Percentiles rank a stretch among this genome's conserved stretches.
Conservation (phyloP, 345 rosid species). For the Arabidopsis thaliana region DNA sequence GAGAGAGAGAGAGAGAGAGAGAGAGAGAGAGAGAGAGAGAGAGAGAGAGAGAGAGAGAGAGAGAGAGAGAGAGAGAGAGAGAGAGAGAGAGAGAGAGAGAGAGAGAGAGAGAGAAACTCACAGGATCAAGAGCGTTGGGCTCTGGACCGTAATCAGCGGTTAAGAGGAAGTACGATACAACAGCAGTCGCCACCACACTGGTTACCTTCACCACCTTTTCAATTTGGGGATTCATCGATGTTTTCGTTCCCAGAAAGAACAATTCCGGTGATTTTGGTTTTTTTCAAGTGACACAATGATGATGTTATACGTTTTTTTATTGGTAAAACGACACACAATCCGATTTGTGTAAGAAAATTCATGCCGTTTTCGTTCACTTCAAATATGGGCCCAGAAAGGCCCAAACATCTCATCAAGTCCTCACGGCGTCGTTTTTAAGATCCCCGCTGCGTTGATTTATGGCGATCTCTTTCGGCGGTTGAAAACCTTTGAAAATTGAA, state of each 20-base stretch:
- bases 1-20: background rate
- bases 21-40: background rate
- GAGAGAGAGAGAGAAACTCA: constrained; percentile 41
- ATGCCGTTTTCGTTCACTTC: background rate
- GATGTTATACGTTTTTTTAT: background rate
- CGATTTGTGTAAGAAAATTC: background rate
- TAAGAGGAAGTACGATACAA: constrained; percentile 80
- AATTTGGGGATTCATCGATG: constrained; percentile 57
- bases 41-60: background rate
- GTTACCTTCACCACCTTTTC: constrained; percentile 83
- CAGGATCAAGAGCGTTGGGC: constrained; percentile 85
- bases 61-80: no score
- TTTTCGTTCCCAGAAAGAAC: background rate
- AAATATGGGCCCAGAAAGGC: constrained; percentile 26
- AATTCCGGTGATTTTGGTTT: background rate
- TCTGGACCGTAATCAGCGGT: constrained; percentile 63
- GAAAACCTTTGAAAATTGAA: constrained; percentile 17
- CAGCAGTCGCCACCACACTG: constrained; percentile 82
- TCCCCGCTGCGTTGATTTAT: background rate
- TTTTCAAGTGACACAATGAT: background rate
- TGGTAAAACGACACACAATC: constrained; percentile 3
- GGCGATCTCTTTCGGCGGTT: constrained; percentile 21
- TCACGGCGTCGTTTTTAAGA: constrained; percentile 20
- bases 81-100: no score
- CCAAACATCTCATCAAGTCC: background rate